Evolutionary conservation across 305 asterid species (phyloP), one percentile per base, ranked within the genome.

Genomic region (Fraxinus paxiana): DNA sequence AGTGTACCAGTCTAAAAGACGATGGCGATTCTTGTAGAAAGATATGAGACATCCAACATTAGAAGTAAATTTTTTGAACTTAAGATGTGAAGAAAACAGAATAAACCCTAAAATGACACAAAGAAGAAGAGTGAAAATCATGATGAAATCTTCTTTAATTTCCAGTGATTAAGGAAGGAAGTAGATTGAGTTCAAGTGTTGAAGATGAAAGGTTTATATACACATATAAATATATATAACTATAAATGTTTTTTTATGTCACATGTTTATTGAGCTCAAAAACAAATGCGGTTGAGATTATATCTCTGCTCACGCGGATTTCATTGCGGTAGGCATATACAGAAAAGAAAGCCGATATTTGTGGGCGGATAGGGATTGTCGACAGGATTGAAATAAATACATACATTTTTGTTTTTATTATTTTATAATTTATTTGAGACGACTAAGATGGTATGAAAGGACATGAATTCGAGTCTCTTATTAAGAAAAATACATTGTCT

Each of bases 1-100:
- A 1, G 97, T 91, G 86, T 93, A 93, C 98, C 98, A 93, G 15
- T 31, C 85, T 13, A 89, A 28, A 33, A 91, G 28, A 33, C 91
- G 89, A 85, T 74, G 86, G 18, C 95, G 91, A 51, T 93, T 93
- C 80, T 88, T 85, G 89, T 89, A 91, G 90, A 91, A 93, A 0
- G 90, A 77, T 13, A 91, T 38, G 43, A 91, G 85, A 83, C 92
- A 87, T 34, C 48, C 76, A 61, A 90, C 63, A 74, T 84, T 83
- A 38, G 78, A 69, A 3, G 71, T 18, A 1, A 73, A 2, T 17
- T 73, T 80, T 34, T 28, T 65, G 6, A 83, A 8, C 13, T 69
- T 82, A 1, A 43, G 1, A 15, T 18, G 15, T 2, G 76, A 65
- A 13, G 80, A 85, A 48, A 72, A 34, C 24, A 82, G 28, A 67